Percentiles rank a stretch among this genome's conserved stretches.
Conservation (phyloP, 148 eudicot genomes). For the Pouteria glomerata region DNA sequence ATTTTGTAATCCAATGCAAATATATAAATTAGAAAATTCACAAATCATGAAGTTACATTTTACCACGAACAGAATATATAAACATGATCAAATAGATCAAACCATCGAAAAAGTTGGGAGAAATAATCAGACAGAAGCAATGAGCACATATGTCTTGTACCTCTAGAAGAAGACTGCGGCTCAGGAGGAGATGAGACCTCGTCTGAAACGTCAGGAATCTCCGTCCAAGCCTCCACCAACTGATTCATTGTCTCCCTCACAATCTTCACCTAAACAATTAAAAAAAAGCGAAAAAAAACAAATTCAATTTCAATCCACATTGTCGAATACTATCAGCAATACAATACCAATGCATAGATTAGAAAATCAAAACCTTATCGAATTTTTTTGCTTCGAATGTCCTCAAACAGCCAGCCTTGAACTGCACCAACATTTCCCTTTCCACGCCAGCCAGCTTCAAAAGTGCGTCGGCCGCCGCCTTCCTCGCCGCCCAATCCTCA, state of each 20-base stretch:
- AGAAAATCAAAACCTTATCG: constrained; percentile 51
- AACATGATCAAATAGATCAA: constrained; percentile 4
- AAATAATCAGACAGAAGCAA: neutral
- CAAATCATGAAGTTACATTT: neutral
- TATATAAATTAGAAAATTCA: neutral
- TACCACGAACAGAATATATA: neutral
- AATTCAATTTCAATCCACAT: constrained; percentile 3
- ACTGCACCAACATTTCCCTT: constrained; percentile 43
- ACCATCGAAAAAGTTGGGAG: neutral
- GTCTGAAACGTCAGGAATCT: constrained; percentile 67
- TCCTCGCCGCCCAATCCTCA: constrained; percentile 86
- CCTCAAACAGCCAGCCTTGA: constrained; percentile 59
- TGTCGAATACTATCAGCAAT: neutral
- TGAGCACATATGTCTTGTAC: constrained; percentile 21
- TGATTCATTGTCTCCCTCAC: constrained; percentile 82
- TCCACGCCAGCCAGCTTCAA: constrained; percentile 59
- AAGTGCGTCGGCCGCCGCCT: constrained; percentile 79
- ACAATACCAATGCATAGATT: neutral
- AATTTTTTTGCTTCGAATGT: constrained; percentile 67
- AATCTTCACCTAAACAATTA: constrained; percentile 74
- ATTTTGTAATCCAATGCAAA: neutral
- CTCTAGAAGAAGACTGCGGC: constrained; percentile 58
- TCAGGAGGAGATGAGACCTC: constrained; percentile 53
- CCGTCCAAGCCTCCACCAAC: constrained; percentile 77
- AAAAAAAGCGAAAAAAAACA: constrained; percentile 2